Evolutionary conservation across 2,329 filamentous ascomycete species (phyloP).

Genomic region (Hypoxylon sp.): DNA sequence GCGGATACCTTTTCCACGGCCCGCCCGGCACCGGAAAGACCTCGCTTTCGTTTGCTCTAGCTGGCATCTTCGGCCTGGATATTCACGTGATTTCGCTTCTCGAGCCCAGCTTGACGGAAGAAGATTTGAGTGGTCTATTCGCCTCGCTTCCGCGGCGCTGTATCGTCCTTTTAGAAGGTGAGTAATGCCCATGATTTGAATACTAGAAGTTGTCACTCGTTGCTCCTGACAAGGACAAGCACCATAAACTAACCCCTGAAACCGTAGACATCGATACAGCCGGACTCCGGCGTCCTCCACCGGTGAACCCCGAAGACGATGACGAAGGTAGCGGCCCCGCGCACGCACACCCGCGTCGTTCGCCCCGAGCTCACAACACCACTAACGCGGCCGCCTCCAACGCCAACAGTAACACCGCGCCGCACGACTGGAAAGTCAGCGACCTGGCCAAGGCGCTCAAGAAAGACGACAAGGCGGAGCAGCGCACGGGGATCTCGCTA

Average conservation of each 20-base stretch:
- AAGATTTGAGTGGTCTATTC: conserved; percentile 70
- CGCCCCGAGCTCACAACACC: not conserved
- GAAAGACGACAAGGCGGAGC: conserved; percentile 54
- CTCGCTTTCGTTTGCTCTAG: conserved; percentile 73
- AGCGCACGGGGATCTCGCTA: conserved; percentile 70
- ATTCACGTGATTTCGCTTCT: conserved; percentile 73
- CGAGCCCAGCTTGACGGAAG: conserved; percentile 71
- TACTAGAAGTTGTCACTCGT: too few species aligned
- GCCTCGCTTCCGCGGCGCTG: conserved; percentile 70
- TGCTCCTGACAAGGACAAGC: not conserved
- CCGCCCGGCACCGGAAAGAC: conserved; percentile 82
- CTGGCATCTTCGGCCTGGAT: conserved; percentile 73
- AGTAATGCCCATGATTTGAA: not conserved
- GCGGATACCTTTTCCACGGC: conserved; percentile 83
- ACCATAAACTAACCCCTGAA: not conserved
- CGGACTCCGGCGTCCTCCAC: conserved; percentile 62
- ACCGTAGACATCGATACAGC: conserved; percentile 72
- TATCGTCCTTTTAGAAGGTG: conserved; percentile 70
- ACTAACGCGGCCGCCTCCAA: conserved; percentile 7
- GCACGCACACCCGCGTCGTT: conserved; percentile 22
- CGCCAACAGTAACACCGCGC: conserved; percentile 8
- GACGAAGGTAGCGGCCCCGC: conserved; percentile 37
- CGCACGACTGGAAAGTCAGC: conserved; percentile 54
- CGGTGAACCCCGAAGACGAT: conserved; percentile 38
- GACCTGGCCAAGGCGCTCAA: conserved; percentile 59